Conservation (phyloP, 1,284 basidiomycete species). For the Ustilago trichophora region DNA sequence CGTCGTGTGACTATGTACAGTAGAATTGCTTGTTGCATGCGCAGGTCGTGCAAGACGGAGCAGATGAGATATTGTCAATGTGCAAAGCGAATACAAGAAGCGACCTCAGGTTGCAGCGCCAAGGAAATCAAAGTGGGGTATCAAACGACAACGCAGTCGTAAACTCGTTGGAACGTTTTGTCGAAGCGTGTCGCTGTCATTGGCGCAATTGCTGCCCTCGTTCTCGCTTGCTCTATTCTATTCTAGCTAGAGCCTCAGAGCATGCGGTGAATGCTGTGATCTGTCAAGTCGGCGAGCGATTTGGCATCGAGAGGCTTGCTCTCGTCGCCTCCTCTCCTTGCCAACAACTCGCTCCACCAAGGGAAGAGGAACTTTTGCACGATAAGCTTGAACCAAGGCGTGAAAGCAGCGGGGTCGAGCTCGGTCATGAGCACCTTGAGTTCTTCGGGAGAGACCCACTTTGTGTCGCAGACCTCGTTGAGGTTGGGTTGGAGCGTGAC, state of each 20-base stretch:
- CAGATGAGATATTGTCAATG: no score
- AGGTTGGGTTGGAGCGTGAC: conserved; percentile 83
- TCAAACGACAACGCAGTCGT: conserved; percentile 3
- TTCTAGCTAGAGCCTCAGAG: no score
- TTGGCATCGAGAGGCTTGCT: conserved; percentile 52
- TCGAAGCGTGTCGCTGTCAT: neutral
- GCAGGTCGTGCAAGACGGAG: no score
- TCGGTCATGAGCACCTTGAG: conserved; percentile 89
- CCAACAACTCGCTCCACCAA: conserved; percentile 93
- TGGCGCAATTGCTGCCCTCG: neutral
- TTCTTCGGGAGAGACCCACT: conserved; percentile 90
- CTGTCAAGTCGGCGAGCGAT: conserved; percentile 46
- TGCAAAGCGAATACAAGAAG: no score
- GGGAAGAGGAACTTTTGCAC: conserved; percentile 95
- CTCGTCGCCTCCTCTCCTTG: conserved; percentile 67
- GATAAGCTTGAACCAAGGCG: conserved; percentile 99
- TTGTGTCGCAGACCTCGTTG: conserved; percentile 91
- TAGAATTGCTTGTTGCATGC: no score
- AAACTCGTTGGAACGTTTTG: no score
- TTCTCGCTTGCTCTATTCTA: no score
- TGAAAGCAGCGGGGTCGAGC: conserved; percentile 78
- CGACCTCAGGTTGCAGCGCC: no score
- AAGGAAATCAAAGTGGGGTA: conserved; percentile 1
- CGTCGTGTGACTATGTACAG: no score
- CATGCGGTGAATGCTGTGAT: conserved; percentile 64